Evolutionary conservation across 2,329 filamentous ascomycete genomes (phyloP).

Genomic region (Fusarium nisikadoi): DNA sequence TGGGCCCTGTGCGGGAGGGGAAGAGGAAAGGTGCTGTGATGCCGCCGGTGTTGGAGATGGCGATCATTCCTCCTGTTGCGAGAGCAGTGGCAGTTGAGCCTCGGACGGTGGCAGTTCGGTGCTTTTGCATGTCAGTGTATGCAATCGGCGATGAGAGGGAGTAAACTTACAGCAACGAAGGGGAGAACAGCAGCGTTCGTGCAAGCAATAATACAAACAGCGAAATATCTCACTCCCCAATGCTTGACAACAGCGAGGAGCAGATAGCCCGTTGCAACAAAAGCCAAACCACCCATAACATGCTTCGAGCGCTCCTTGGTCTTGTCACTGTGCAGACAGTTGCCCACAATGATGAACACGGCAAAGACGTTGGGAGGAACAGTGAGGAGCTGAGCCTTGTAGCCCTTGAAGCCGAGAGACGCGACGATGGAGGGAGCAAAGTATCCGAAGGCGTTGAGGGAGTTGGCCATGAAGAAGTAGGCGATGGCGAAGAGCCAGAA

Average conservation of each 20-base stretch:
- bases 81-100: slow-evolving; percentile 49
- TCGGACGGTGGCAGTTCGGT: slow-evolving; percentile 48
- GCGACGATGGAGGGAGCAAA: slow-evolving; percentile 51
- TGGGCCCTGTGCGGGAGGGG: slow-evolving; percentile 44
- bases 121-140: slow-evolving; percentile 25
- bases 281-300: slow-evolving; percentile 43
- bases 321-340: slow-evolving; percentile 47
- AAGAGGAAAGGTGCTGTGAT: slow-evolving; percentile 50
- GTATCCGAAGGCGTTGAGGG: slow-evolving; percentile 50
- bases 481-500: slow-evolving; percentile 49
- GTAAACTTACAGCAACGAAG: slow-evolving; percentile 47
- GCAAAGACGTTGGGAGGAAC: slow-evolving; percentile 52
- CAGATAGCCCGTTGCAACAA: slow-evolving; percentile 46
- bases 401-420: slow-evolving; percentile 48
- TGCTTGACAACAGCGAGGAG: slow-evolving; percentile 46
- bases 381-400: slow-evolving; percentile 50
- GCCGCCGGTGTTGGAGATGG: slow-evolving; percentile 49
- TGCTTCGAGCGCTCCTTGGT: slow-evolving; percentile 48
- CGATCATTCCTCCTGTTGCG: slow-evolving; percentile 50
- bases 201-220: slow-evolving; percentile 49
- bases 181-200: slow-evolving; percentile 49
- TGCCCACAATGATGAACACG: slow-evolving; percentile 48
- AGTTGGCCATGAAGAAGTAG: slow-evolving; percentile 50
- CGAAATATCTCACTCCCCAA: slow-evolving; percentile 47
- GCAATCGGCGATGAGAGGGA: accelerated